Conservation (phyloP, 306 rosid genomes). For the Citrullus mucosospermus region DNA sequence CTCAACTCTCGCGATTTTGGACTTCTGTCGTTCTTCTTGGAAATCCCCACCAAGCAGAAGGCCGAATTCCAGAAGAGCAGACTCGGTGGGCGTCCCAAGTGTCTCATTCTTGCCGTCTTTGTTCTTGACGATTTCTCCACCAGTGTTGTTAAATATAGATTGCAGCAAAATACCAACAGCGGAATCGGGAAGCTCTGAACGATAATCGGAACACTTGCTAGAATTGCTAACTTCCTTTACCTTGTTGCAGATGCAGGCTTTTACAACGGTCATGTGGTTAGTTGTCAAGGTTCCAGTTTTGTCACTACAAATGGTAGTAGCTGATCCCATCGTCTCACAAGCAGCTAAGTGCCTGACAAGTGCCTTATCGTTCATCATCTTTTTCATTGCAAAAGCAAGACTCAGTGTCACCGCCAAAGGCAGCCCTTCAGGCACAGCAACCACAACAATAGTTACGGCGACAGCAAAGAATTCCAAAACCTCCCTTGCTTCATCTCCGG, state of each 20-base stretch:
- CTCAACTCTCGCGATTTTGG: constrained; percentile 65
- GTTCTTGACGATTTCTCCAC: constrained; percentile 83
- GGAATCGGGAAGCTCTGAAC: constrained; percentile 52
- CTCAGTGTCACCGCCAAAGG: constrained; percentile 97
- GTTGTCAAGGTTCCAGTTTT: constrained; percentile 96
- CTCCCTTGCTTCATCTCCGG: constrained; percentile 73
- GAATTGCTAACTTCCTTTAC: constrained; percentile 46
- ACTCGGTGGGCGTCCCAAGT: constrained; percentile 89
- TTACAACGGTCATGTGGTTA: constrained; percentile 91
- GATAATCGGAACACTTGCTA: constrained; percentile 27
- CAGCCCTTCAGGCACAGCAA: constrained; percentile 97
- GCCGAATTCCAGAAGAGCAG: constrained; percentile 82
- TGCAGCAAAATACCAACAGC: constrained; percentile 54
- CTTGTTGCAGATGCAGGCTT: constrained; percentile 68
- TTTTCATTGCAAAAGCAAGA: constrained; percentile 98
- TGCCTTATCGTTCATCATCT: constrained; percentile 98
- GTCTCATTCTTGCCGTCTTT: constrained; percentile 53
- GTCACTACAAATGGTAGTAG: constrained; percentile 92
- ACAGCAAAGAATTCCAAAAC: constrained; percentile 84
- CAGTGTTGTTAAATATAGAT: constrained; percentile 86
- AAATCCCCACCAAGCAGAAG: constrained; percentile 70
- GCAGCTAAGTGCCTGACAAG: constrained; percentile 95
- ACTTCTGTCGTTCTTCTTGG: constrained; percentile 35
- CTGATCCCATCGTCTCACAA: constrained; percentile 99
- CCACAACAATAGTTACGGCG: constrained; percentile 94